A percentile compares a stretch with the other conserved stretches of the same genome.
These are phyloP conservation scores for Schizothecium vesticola DNA, from an alignment of 495 filamentous ascomycete species.

Conservation along the genomic window DNA sequence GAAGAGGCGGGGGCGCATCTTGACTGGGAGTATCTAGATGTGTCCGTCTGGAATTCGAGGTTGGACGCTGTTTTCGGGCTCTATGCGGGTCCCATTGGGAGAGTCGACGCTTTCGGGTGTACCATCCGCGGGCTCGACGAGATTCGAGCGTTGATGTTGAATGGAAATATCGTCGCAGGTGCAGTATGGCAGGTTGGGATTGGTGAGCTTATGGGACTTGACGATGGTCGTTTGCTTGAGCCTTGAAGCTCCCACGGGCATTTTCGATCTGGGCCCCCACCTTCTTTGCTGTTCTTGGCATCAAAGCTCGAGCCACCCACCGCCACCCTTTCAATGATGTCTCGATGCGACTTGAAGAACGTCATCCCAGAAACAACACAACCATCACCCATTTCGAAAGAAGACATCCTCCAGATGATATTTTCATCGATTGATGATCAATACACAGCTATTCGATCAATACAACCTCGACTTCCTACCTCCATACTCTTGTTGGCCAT, in stretches of 20 bases:
- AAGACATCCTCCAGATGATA: neutral
- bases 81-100: neutral
- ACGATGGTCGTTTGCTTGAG: neutral
- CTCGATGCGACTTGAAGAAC: neutral
- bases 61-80: neutral
- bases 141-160: too few relatives aligned
- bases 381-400: neutral
- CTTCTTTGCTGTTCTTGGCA: neutral
- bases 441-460: neutral
- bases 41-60: neutral
- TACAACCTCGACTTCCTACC: neutral
- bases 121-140: neutral
- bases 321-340: neutral
- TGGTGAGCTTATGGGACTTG: neutral
- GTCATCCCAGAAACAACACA: neutral
- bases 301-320: neutral
- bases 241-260: neutral
- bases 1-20: slow-evolving; percentile 24
- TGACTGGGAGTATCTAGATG: neutral
- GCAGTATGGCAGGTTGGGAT: neutral
- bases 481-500: neutral
- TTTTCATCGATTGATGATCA: neutral
- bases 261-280: neutral
- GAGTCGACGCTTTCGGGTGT: neutral
- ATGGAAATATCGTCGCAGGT: neutral